Evolutionary conservation across 306 rosid species (phyloP), one percentile per base, ranked within the genome.

Genomic region (Rosa multiflora): DNA sequence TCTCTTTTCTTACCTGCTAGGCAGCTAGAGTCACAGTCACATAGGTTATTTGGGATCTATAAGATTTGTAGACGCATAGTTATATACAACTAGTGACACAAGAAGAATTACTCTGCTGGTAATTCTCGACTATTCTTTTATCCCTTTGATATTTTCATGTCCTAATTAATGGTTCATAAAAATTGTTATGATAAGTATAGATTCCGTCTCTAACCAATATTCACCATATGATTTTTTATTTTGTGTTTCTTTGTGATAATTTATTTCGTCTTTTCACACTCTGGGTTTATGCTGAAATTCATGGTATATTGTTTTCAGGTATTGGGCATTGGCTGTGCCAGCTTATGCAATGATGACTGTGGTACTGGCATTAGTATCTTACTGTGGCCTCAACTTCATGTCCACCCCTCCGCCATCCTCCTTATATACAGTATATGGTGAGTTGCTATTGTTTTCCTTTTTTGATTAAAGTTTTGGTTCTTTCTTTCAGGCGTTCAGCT

Each of bases 251-350:
- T 0, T 17, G 11, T 37, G 70, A 66, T 35, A 14, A 67, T 40
- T 8, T n/a, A 8, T 9, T 21, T n/a, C 17, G 35, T 21, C 12
- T 49, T 70, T 3, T 0, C 37, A 21, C 4, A 70, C 37, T 5
- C n/a, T n/a, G 37, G 15, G 53, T 70, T 5, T 10, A 10, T 44
- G 20, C 46, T 44, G 6, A 47, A 58, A 44, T 29, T 44, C 64
- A 10, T 61, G n/a, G 13, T 3, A 5, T 3, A 9, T 21, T 44
- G 29, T 73, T 70, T 86, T 15, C 90, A 93, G 98, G 80, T 93
- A 95, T 79, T 95, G 99, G 99, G 99, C 97, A 67, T 56, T 93
- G 90, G 94, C 93, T 0, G 87, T 90, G 82, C 97, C 99, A 73
- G 86, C 91, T 13, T 95, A 88, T 81, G 83, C 83, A 46, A 85